Percentiles rank a stretch among this genome's conserved stretches.
phyloP scores from a whole-genome alignment of 257 asterid species.

The Eucommia ulmoides region DNA sequence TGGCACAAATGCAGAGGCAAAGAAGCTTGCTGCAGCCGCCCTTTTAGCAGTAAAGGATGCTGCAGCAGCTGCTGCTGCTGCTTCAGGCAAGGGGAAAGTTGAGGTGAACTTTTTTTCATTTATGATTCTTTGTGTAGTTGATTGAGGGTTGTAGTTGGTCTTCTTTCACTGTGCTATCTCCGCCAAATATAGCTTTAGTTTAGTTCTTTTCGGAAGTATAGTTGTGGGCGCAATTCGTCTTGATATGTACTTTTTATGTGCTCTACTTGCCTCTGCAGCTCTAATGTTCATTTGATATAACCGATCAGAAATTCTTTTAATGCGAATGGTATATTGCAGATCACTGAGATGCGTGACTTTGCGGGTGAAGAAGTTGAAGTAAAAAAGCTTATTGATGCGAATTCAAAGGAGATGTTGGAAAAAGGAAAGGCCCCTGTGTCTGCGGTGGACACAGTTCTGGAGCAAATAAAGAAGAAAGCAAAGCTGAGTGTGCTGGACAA shows the following conservation, averaged over 20 bases:
- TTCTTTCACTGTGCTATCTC: too few relatives aligned
- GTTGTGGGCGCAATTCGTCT: too few relatives aligned
- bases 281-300: too few relatives aligned
- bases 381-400: conserved; percentile 64
- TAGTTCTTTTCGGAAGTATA: too few relatives aligned
- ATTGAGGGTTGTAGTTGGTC: too few relatives aligned
- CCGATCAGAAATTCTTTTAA: too few relatives aligned
- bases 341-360: conserved; percentile 77
- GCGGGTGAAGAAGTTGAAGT: conserved; percentile 86
- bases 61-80: conserved; percentile 30
- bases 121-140: conserved; percentile 7
- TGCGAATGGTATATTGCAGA: conserved; percentile 38
- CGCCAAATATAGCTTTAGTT: too few relatives aligned
- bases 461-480: conserved; percentile 84
- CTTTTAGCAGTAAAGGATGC: conserved; percentile 79
- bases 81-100: conserved; percentile 57
- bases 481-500: conserved; percentile 90
- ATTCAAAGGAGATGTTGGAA: conserved; percentile 44
- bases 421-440: conserved; percentile 62
- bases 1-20: conserved; percentile 50
- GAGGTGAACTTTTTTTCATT: conserved; percentile 38
- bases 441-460: conserved; percentile 83
- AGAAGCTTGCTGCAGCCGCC: conserved; percentile 84
- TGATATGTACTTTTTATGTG: background rate
- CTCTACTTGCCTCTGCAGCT: conserved; percentile 3